A percentile compares a stretch with the other conserved stretches of the same genome.
phyloP scores from a whole-genome alignment of 2,329 filamentous ascomycete species.

The Microcyclospora tardicrescens region DNA sequence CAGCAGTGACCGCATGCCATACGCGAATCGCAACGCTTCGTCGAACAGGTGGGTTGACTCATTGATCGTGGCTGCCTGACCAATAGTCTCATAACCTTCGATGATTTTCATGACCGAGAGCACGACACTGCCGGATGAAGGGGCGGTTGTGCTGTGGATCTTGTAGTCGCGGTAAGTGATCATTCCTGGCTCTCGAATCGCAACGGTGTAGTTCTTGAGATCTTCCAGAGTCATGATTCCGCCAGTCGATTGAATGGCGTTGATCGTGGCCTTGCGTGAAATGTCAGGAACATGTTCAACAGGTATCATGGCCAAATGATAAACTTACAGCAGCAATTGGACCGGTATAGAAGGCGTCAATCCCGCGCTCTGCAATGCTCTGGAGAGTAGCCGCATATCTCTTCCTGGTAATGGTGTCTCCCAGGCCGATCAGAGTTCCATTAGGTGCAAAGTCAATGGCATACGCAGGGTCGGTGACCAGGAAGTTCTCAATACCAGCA shows the following conservation, averaged over 20 bases:
- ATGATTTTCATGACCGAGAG: slow-evolving; percentile 70
- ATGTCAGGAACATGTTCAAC: slow-evolving; percentile 20
- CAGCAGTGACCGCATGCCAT: slow-evolving; percentile 60
- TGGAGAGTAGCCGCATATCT: slow-evolving; percentile 72
- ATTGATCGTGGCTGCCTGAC: slow-evolving; percentile 42
- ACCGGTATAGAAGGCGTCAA: slow-evolving; percentile 42
- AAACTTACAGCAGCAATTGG: slow-evolving; percentile 27
- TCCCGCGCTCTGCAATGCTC: slow-evolving; percentile 58
- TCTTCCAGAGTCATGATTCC: slow-evolving; percentile 82
- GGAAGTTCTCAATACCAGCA: slow-evolving; percentile 45
- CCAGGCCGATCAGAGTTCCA: slow-evolving; percentile 56
- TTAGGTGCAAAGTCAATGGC: slow-evolving; percentile 80
- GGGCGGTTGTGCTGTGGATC: slow-evolving; percentile 57
- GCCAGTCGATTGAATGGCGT: slow-evolving; percentile 51
- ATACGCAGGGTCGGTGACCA: slow-evolving; percentile 65
- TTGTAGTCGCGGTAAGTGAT: slow-evolving; percentile 50
- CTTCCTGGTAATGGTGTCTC: slow-evolving; percentile 67
- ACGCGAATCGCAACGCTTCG: slow-evolving; percentile 83
- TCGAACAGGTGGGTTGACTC: slow-evolving; percentile 70
- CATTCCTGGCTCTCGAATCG: slow-evolving; percentile 46
- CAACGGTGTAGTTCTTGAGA: slow-evolving; percentile 58
- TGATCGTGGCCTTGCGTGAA: slow-evolving; percentile 49
- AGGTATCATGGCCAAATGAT: too few species aligned
- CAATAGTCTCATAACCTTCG: slow-evolving; percentile 59
- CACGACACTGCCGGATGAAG: slow-evolving; percentile 64